Evolutionary conservation across 2,329 filamentous ascomycete genomes (phyloP).

Genomic region (Fusarium miscanthi): DNA sequence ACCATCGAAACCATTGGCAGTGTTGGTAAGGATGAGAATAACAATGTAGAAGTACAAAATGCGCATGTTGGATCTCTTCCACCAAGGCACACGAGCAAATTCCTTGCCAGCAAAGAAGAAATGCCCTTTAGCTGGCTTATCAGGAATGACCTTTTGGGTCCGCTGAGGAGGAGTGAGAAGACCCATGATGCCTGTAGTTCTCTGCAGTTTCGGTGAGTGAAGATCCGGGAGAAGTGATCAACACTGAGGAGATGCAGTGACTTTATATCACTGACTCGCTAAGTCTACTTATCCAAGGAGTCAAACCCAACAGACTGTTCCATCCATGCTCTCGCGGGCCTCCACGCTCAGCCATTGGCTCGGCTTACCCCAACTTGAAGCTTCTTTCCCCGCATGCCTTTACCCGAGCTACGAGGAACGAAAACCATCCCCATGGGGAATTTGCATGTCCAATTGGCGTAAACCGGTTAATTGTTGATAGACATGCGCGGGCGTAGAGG

Average conservation of each 20-base stretch:
- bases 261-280: conserved; percentile 7
- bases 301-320: background rate
- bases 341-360: background rate
- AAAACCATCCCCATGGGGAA: conserved; percentile 20
- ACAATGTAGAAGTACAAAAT: conserved; percentile 15
- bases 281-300: background rate
- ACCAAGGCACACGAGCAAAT: conserved; percentile 12
- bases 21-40: conserved; percentile 13
- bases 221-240: background rate
- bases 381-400: conserved; percentile 15
- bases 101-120: conserved; percentile 22
- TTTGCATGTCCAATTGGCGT: background rate
- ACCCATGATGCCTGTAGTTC: background rate
- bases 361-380: background rate
- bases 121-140: conserved; percentile 9
- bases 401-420: conserved; percentile 14
- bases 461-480: conserved; percentile 2
- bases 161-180: conserved; percentile 10
- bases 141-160: conserved; percentile 22
- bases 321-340: background rate
- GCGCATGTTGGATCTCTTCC: conserved; percentile 14
- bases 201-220: background rate
- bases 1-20: conserved; percentile 24
- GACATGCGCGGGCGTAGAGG: background rate
- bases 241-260: background rate